phyloP scores from a whole-genome alignment of 140 eudicot species.

The Senecio squalidus region DNA sequence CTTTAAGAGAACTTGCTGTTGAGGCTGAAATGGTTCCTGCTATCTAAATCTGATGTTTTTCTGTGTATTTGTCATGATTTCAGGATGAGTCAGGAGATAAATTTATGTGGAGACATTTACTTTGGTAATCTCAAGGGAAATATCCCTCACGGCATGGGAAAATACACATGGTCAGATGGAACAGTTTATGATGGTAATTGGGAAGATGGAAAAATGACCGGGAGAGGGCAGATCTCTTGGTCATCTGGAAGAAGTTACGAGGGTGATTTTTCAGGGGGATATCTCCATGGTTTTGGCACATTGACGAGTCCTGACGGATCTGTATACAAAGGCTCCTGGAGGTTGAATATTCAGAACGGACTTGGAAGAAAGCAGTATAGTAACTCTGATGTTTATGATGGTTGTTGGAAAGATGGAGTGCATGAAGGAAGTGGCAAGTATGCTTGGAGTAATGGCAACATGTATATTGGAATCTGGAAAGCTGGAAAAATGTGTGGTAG shows the following conservation, averaged over 20 bases:
- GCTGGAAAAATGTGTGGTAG: constrained; percentile 76
- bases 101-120: constrained; percentile 64
- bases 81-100: constrained; percentile 48
- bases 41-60: no score
- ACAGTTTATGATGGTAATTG: constrained; percentile 79
- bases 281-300: constrained; percentile 80
- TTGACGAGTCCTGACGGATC: constrained; percentile 54
- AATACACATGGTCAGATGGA: constrained; percentile 79
- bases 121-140: constrained; percentile 48
- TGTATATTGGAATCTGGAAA: constrained; percentile 84
- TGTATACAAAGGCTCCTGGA: constrained; percentile 69
- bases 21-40: no score
- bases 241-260: constrained; percentile 59
- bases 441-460: constrained; percentile 62
- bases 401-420: constrained; percentile 86
- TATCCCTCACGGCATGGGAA: constrained; percentile 78
- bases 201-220: constrained; percentile 92
- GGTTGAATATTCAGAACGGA: constrained; percentile 70
- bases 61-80: no score
- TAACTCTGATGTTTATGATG: constrained; percentile 76
- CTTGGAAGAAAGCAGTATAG: constrained; percentile 70
- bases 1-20: no score
- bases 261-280: constrained; percentile 86
- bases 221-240: constrained; percentile 74
- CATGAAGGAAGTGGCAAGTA: constrained; percentile 89